Percentiles rank a stretch among this genome's conserved stretches.
These are phyloP conservation scores for Pelargonium nanum DNA, from an alignment of 345 rosid species.

Conservation along the genomic window DNA sequence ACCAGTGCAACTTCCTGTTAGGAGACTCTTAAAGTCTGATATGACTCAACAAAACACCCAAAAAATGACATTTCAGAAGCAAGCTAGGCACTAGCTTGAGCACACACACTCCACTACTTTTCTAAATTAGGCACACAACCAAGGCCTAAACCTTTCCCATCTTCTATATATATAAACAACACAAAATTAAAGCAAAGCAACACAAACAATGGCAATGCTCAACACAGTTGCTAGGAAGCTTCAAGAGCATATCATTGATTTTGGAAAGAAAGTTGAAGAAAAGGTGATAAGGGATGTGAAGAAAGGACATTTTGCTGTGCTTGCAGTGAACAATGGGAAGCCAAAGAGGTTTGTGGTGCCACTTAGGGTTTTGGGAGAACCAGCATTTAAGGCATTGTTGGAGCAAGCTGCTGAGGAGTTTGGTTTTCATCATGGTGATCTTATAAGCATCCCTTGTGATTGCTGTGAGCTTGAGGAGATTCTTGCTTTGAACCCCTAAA, in stretches of 20 bases:
- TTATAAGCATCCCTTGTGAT: neutral
- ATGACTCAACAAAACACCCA: too few relatives aligned
- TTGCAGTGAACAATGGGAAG: neutral
- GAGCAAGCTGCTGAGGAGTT: neutral
- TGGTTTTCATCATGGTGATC: neutral
- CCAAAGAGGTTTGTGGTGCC: neutral
- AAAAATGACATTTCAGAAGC: too few relatives aligned
- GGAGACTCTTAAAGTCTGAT: too few relatives aligned
- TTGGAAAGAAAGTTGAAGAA: slow-evolving; percentile 1
- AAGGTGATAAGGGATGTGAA: neutral
- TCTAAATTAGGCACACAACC: too few relatives aligned
- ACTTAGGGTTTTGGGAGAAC: neutral
- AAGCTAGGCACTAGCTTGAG: too few relatives aligned
- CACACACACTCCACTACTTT: too few relatives aligned
- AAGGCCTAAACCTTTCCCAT: too few relatives aligned
- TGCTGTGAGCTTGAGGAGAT: neutral
- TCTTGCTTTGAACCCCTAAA: too few relatives aligned
- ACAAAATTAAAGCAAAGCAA: too few relatives aligned
- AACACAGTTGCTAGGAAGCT: neutral
- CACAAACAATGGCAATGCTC: too few relatives aligned
- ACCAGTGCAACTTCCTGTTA: too few relatives aligned
- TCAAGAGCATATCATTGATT: neutral
- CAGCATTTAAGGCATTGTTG: neutral
- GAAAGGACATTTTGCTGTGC: neutral
- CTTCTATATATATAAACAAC: too few relatives aligned